phyloP scores from a whole-genome alignment of 2,329 filamentous ascomycete species.

The Trichoderma hamatum region DNA sequence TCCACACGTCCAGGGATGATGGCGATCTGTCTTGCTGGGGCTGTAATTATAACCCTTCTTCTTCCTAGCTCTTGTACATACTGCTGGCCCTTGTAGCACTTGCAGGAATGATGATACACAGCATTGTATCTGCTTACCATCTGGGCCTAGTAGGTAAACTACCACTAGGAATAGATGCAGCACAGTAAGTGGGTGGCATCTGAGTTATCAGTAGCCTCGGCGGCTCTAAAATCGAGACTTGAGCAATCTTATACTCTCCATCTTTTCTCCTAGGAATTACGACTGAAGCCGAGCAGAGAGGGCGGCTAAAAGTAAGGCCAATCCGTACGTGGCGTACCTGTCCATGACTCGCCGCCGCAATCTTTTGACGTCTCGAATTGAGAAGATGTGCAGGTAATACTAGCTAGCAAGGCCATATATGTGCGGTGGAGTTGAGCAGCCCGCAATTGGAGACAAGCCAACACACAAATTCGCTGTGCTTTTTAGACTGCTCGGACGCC shows the following conservation, averaged over 20 bases:
- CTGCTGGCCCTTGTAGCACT: background rate
- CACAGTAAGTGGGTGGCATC: background rate
- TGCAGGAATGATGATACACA: background rate
- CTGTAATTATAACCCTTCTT: background rate
- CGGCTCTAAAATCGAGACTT: background rate
- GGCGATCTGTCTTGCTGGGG: slow-evolving; percentile 16
- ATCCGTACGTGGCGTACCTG: background rate
- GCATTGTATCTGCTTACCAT: background rate
- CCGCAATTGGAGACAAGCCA: background rate
- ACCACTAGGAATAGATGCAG: background rate
- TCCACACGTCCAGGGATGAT: slow-evolving; percentile 20
- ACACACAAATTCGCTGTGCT: background rate
- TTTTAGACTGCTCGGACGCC: background rate
- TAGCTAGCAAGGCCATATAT: background rate
- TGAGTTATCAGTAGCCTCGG: background rate
- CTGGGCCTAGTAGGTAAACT: background rate
- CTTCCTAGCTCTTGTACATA: background rate
- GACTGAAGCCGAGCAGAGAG: background rate
- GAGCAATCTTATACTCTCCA: background rate
- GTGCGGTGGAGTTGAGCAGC: slow-evolving; percentile 19
- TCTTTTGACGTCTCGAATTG: background rate
- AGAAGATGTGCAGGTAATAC: background rate
- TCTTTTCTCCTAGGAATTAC: background rate
- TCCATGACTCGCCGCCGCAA: slow-evolving; percentile 10
- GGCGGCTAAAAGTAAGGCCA: background rate